These are phyloP conservation scores for Thielaviopsis ethacetica DNA, from an alignment of 2,329 filamentous ascomycete species.

Conservation along the genomic window DNA sequence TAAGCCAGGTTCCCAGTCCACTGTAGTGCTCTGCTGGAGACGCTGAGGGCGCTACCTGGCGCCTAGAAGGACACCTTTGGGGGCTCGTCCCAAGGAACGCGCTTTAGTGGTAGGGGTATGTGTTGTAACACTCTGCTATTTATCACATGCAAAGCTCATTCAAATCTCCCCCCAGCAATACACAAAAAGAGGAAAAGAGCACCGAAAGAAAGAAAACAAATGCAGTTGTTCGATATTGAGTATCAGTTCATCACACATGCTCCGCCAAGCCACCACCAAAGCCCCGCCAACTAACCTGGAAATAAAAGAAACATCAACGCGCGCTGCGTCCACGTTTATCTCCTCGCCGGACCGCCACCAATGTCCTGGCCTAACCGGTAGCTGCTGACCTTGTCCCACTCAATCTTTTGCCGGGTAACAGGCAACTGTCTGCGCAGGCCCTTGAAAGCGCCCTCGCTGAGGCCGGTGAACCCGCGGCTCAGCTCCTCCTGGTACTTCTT, in stretches of 20 bases:
- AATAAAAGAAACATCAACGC: neutral
- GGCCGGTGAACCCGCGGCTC: conserved; percentile 71
- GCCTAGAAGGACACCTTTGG: too few species aligned
- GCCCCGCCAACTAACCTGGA: neutral
- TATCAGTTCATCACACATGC: neutral
- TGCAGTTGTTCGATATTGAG: neutral
- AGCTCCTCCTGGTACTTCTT: conserved; percentile 93
- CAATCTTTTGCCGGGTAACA: conserved; percentile 94
- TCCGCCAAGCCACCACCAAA: neutral
- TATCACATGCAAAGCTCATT: too few species aligned
- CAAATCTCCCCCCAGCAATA: too few species aligned
- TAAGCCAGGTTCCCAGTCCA: neutral
- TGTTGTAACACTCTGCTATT: neutral
- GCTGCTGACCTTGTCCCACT: conserved; percentile 96
- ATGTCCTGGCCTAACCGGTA: conserved; percentile 77
- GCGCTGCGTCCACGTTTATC: conserved; percentile 21
- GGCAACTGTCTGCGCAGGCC: conserved; percentile 79
- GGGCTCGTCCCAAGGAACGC: too few species aligned
- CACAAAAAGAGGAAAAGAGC: too few species aligned
- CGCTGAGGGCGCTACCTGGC: too few species aligned
- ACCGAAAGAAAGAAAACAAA: neutral
- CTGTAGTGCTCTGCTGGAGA: neutral
- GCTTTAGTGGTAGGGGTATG: neutral
- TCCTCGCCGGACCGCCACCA: conserved; percentile 45
- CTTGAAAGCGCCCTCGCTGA: conserved; percentile 95